Percentiles rank a stretch among this genome's conserved stretches.
phyloP scores from a whole-genome alignment of 1,284 basidiomycete species.

The Cystobasidium sp. region DNA sequence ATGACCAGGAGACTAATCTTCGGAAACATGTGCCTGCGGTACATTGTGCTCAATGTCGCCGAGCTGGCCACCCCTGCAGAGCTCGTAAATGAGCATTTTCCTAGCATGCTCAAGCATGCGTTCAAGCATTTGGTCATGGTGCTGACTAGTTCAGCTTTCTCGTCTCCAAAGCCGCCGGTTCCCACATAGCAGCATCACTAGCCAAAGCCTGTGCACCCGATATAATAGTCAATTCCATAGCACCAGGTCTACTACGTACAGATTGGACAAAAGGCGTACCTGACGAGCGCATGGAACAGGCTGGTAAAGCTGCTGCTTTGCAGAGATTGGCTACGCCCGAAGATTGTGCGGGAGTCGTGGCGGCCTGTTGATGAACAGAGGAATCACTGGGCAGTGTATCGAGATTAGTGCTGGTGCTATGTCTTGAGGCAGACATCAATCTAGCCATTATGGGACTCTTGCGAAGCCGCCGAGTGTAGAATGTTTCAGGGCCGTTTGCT shows the following conservation, averaged over 20 bases:
- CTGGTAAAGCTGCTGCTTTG: constrained; percentile 17
- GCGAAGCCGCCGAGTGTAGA: too few species aligned
- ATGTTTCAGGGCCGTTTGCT: too few species aligned
- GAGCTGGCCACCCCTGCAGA: too few species aligned
- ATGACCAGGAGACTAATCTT: too few species aligned
- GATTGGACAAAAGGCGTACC: constrained; percentile 50
- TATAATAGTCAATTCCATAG: constrained; percentile 49
- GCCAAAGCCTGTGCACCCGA: constrained; percentile 49
- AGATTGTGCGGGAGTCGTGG: constrained; percentile 11
- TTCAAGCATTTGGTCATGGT: too few species aligned
- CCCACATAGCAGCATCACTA: constrained; percentile 49
- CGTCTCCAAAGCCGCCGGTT: constrained; percentile 49
- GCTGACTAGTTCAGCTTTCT: too few species aligned
- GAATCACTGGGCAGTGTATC: constrained; percentile 34
- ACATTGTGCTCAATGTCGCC: too few species aligned
- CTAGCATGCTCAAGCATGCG: too few species aligned
- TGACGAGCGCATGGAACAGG: constrained; percentile 41
- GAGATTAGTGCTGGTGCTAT: constrained; percentile 22
- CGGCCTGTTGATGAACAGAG: constrained; percentile 4
- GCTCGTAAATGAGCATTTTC: too few species aligned
- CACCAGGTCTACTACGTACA: constrained; percentile 50
- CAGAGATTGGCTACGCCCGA: not conserved
- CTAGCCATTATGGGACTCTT: too few species aligned
- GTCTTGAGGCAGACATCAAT: not conserved
- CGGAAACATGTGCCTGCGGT: too few species aligned